These are phyloP conservation scores for Orychophragmus violaceus DNA, from an alignment of 345 rosid genomes.

Conservation along the genomic window DNA sequence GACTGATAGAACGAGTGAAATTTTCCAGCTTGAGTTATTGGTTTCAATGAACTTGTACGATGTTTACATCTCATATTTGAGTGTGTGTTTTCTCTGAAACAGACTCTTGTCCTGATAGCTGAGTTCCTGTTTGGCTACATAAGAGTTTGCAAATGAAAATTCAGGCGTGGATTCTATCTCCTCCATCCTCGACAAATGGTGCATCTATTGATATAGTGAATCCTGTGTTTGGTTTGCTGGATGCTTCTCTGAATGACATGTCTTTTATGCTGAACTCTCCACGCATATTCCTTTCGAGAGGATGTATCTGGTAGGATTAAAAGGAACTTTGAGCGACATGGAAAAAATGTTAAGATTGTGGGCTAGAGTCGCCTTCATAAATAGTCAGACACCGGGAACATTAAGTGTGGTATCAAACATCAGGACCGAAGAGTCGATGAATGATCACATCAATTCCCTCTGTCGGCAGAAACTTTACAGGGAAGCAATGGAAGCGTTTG, in stretches of 20 bases:
- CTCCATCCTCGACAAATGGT: neutral
- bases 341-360: conserved; percentile 2
- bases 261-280: conserved; percentile 3
- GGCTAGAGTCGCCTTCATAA: conserved; percentile 7
- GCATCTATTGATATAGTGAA: neutral
- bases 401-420: conserved; percentile 12
- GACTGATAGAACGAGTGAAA: neutral
- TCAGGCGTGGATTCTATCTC: neutral
- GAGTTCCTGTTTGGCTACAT: neutral
- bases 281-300: neutral
- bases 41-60: neutral
- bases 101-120: neutral
- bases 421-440: conserved; percentile 34
- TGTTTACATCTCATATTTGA: neutral
- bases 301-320: neutral
- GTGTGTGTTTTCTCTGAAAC: neutral
- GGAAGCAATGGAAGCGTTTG: conserved; percentile 53
- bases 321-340: conserved; percentile 5
- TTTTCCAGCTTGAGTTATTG: neutral
- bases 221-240: neutral
- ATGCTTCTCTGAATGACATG: neutral
- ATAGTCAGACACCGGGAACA: conserved; percentile 1
- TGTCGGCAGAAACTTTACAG: conserved; percentile 32
- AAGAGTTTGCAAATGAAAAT: neutral
- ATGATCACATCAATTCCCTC: conserved; percentile 39